Conservation (phyloP, 192 early-diverging fungal genomes). For the Oehlia diaphana region DNA sequence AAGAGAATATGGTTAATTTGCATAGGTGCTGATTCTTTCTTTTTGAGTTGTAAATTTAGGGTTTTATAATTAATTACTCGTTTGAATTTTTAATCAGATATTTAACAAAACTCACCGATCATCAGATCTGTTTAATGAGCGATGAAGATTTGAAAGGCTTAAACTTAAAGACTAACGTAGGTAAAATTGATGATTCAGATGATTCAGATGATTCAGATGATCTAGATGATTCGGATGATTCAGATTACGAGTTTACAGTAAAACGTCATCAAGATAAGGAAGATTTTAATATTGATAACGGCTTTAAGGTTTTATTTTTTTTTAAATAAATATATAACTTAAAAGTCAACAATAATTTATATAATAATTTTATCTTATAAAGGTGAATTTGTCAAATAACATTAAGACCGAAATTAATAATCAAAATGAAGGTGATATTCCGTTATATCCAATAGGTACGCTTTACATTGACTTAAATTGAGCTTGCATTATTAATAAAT, state of each 20-base stretch:
- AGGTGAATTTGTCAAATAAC: not conserved
- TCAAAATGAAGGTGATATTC: not conserved
- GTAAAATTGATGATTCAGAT: not conserved
- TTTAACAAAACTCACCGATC: constrained; percentile 26
- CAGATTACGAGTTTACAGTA: not conserved
- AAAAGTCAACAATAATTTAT: too few relatives aligned
- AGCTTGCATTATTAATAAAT: too few relatives aligned
- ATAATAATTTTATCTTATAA: not conserved
- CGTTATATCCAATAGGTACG: not conserved
- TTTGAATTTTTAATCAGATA: not conserved
- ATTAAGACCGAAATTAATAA: not conserved
- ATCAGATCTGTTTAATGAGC: constrained; percentile 28
- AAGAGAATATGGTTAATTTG: constrained; percentile 32
- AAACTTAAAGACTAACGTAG: too few relatives aligned
- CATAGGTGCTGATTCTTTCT: constrained; percentile 19
- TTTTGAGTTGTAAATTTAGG: not conserved
- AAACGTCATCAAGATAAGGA: constrained; percentile 6
- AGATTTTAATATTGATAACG: not conserved
- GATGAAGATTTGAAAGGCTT: constrained; percentile 13
- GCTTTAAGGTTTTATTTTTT: not conserved
- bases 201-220: not conserved
- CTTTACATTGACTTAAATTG: not conserved
- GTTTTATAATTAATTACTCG: not conserved
- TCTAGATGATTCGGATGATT: not conserved
- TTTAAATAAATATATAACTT: not conserved